phyloP scores from a whole-genome alignment of 2,329 filamentous ascomycete species.

The Colletotrichum spaethianum region DNA sequence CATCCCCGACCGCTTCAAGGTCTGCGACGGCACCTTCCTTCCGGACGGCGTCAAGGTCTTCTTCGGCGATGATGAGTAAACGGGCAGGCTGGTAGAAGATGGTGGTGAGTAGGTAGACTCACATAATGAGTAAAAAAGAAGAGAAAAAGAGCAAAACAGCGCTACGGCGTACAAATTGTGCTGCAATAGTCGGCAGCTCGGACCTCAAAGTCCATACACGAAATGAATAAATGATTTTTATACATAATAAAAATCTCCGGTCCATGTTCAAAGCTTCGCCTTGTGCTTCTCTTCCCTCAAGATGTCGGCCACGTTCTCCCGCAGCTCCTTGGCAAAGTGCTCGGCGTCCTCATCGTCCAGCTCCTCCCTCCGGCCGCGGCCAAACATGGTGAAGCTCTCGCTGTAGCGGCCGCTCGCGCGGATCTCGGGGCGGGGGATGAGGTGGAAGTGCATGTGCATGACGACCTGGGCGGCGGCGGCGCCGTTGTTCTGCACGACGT shows the following conservation, averaged over 20 bases:
- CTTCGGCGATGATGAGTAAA: conserved; percentile 85
- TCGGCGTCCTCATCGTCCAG: conserved; percentile 82
- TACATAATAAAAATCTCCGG: not conserved
- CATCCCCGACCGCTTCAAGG: conserved; percentile 85
- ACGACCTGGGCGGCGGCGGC: conserved; percentile 92
- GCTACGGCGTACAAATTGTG: conserved; percentile 16
- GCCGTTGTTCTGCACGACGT: conserved; percentile 97
- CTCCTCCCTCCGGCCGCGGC: conserved; percentile 79
- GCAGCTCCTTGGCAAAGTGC: conserved; percentile 69
- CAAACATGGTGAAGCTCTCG: conserved; percentile 87
- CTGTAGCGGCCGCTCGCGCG: conserved; percentile 66
- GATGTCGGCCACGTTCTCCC: conserved; percentile 64
- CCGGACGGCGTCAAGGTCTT: conserved; percentile 79
- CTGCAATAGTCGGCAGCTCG: conserved; percentile 10
- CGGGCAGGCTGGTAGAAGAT: not conserved
- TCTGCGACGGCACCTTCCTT: conserved; percentile 81
- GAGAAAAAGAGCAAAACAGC: conserved; percentile 26
- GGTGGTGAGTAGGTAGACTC: conserved; percentile 25
- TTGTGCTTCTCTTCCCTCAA: conserved; percentile 50
- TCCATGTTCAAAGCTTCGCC: conserved; percentile 54
- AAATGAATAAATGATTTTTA: conserved; percentile 27
- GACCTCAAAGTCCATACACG: conserved; percentile 28
- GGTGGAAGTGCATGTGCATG: conserved; percentile 93
- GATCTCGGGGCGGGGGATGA: conserved; percentile 87
- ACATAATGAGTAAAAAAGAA: conserved; percentile 30